phyloP scores from a whole-genome alignment of 106 monocot species.

The Apostasia ramifera region DNA sequence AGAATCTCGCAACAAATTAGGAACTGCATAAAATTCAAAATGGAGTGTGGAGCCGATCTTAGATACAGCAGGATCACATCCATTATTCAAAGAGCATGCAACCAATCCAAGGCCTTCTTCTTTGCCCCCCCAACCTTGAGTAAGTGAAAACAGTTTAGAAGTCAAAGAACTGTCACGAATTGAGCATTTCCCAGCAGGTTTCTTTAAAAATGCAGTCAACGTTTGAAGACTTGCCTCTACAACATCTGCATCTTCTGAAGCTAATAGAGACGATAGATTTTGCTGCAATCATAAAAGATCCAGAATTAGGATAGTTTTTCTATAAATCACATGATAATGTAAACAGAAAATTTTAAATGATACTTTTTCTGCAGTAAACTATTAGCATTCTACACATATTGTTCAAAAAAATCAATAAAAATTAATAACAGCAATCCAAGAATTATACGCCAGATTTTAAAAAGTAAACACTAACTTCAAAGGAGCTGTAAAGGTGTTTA shows the following conservation, averaged over 20 bases:
- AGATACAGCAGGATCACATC: conserved; percentile 36
- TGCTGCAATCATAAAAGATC: conserved; percentile 34
- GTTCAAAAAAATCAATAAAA: not conserved
- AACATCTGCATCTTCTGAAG: conserved; percentile 67
- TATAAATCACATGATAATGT: not conserved
- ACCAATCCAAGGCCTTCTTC: conserved; percentile 62
- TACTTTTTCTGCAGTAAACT: no score
- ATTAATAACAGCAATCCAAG: no score
- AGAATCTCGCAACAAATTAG: conserved; percentile 18
- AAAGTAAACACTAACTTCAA: conserved; percentile 28
- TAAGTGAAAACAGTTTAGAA: conserved; percentile 56
- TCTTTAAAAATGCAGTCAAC: conserved; percentile 59
- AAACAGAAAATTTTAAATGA: no score
- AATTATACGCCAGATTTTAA: not conserved
- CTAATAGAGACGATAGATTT: conserved; percentile 53
- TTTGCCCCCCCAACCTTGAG: conserved; percentile 72
- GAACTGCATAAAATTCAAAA: conserved; percentile 67
- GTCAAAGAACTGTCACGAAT: conserved; percentile 40
- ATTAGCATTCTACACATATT: not conserved
- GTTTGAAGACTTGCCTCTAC: conserved; percentile 67
- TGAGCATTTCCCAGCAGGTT: conserved; percentile 48
- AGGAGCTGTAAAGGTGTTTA: conserved; percentile 65
- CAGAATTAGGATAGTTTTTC: not conserved
- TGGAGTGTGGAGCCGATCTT: conserved; percentile 59
- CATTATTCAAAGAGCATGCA: conserved; percentile 38